phyloP scores from a whole-genome alignment of 2,329 filamentous ascomycete genomes.

The Venturia nashicola region DNA sequence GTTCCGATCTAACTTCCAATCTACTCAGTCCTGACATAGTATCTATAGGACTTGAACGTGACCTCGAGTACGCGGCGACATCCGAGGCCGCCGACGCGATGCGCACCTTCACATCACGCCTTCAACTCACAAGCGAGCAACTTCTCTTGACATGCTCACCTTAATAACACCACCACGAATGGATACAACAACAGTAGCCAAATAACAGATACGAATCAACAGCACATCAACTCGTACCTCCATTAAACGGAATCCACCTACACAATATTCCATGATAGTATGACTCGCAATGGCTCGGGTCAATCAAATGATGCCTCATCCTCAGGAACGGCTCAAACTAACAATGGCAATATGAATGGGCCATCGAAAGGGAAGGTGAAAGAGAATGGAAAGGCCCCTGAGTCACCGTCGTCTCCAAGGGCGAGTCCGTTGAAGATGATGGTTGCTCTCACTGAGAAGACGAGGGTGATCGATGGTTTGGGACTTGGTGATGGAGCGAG shows the following conservation, averaged over 20 bases:
- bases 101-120: neutral
- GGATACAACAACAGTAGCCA: neutral
- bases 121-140: neutral
- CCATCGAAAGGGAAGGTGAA: neutral
- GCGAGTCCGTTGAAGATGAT: neutral
- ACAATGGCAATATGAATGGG: neutral
- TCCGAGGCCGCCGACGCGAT: neutral
- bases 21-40: no score
- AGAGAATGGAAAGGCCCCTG: neutral
- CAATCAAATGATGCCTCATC: neutral
- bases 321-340: neutral
- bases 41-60: no score
- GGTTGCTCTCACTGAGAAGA: neutral
- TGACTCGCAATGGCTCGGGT: neutral
- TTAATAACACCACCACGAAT: neutral
- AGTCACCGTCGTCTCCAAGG: neutral
- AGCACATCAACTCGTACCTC: neutral
- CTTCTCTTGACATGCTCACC: neutral
- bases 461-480: neutral
- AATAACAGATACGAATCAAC: neutral
- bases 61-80: no score
- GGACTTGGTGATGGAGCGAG: neutral
- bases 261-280: neutral
- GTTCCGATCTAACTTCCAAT: no score
- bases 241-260: neutral